phyloP scores from a whole-genome alignment of 495 filamentous ascomycete species.

The Cryomyces minteri region DNA sequence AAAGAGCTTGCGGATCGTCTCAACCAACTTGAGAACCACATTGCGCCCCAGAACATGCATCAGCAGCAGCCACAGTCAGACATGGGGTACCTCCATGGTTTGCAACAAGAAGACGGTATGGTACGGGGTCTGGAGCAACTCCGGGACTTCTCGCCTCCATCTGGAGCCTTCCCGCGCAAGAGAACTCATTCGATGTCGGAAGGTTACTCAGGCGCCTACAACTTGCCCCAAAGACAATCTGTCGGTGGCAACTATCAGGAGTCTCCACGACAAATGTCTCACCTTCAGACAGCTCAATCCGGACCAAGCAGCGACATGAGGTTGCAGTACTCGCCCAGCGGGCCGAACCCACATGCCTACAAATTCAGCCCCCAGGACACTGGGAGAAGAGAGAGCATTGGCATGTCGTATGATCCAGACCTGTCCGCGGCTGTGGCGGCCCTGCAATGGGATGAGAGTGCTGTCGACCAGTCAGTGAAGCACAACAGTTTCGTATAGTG shows the following conservation, averaged over 20 bases:
- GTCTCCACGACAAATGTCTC: background rate
- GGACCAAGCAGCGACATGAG: background rate
- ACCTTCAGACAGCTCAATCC: background rate
- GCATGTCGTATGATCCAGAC: no score
- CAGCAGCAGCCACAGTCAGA: background rate
- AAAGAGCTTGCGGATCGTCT: conserved; percentile 87
- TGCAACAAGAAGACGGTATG: background rate
- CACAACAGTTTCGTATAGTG: conserved; percentile 12
- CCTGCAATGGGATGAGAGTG: conserved; percentile 24
- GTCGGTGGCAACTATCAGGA: background rate
- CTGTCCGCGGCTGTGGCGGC: background rate
- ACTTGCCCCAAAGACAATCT: background rate
- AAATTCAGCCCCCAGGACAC: no score
- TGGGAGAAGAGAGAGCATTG: no score
- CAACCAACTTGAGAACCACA: conserved; percentile 53
- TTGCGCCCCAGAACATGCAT: conserved; percentile 5
- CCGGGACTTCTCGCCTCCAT: background rate
- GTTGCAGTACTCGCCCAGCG: background rate
- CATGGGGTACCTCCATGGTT: background rate
- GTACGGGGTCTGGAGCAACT: background rate
- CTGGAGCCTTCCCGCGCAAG: background rate
- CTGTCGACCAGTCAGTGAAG: conserved; percentile 28
- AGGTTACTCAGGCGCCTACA: background rate
- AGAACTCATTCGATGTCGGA: background rate
- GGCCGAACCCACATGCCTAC: background rate